Conservation (phyloP, 805 yeast species). For the Yamadazyma scolyti region DNA sequence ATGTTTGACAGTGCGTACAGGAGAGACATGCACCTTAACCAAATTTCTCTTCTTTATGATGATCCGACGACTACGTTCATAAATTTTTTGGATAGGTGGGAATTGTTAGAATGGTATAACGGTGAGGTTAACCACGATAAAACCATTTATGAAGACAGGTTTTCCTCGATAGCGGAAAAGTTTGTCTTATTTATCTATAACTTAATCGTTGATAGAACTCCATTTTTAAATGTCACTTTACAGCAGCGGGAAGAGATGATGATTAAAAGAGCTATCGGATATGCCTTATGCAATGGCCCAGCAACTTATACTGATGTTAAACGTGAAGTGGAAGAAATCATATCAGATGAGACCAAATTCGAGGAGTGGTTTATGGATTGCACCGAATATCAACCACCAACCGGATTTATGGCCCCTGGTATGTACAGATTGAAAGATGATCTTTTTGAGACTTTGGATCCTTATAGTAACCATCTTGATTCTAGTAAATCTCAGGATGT, state of each 20-base stretch:
- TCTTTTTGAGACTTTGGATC: slow-evolving; percentile 56
- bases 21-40: slow-evolving; percentile 46
- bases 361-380: slow-evolving; percentile 56
- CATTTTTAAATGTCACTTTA: slow-evolving; percentile 19
- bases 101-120: slow-evolving; percentile 46
- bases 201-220: slow-evolving; percentile 35
- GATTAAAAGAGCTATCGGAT: slow-evolving; percentile 43
- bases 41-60: slow-evolving; percentile 37
- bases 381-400: slow-evolving; percentile 63
- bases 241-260: slow-evolving; percentile 22
- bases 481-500: slow-evolving; percentile 50
- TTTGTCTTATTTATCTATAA: slow-evolving; percentile 43
- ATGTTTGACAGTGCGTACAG: slow-evolving; percentile 38
- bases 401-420: slow-evolving; percentile 56
- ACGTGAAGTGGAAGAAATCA: slow-evolving; percentile 18
- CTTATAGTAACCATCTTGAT: slow-evolving; percentile 47
- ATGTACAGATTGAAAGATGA: slow-evolving; percentile 63
- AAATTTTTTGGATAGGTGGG: slow-evolving; percentile 55
- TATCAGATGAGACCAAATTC: slow-evolving; percentile 35
- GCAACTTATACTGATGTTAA: slow-evolving; percentile 50
- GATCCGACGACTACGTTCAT: slow-evolving; percentile 31
- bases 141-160: slow-evolving; percentile 48
- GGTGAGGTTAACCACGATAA: slow-evolving; percentile 27
- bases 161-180: slow-evolving; percentile 40
- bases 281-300: slow-evolving; percentile 50